phyloP scores from a whole-genome alignment of 2,329 filamentous ascomycete genomes.

The Elsinoe necatrix region DNA sequence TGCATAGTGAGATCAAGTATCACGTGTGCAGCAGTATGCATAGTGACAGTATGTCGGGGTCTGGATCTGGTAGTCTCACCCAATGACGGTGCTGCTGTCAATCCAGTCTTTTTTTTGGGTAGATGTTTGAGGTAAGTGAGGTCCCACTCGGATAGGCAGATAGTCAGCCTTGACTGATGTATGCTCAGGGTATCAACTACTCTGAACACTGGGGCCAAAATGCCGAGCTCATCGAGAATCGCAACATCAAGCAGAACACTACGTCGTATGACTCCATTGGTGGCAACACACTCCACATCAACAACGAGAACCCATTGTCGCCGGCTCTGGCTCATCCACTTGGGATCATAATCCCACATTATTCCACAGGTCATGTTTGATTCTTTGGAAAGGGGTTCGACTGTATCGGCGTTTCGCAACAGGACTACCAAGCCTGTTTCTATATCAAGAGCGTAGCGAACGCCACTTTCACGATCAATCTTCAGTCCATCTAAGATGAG shows the following conservation, averaged over 20 bases:
- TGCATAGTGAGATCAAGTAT: neutral
- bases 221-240: slow-evolving; percentile 6
- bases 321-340: neutral
- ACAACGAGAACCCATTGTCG: neutral
- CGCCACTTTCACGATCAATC: neutral
- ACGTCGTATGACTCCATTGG: neutral
- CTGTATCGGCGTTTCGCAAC: neutral
- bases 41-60: neutral
- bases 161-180: no score
- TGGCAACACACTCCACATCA: neutral
- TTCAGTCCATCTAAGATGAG: neutral
- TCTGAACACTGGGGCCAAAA: neutral
- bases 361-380: neutral
- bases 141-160: neutral
- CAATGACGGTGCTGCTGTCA: neutral
- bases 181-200: slow-evolving; percentile 8
- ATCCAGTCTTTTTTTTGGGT: neutral
- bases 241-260: neutral
- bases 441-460: neutral
- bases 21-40: neutral
- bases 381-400: neutral
- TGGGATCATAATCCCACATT: neutral
- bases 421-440: slow-evolving; percentile 1
- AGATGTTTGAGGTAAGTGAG: slow-evolving; percentile 10
- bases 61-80: neutral